Percentiles rank a stretch among this genome's conserved stretches.
phyloP scores from a whole-genome alignment of 2,329 filamentous ascomycete genomes.

The Sporothrix protearum region DNA sequence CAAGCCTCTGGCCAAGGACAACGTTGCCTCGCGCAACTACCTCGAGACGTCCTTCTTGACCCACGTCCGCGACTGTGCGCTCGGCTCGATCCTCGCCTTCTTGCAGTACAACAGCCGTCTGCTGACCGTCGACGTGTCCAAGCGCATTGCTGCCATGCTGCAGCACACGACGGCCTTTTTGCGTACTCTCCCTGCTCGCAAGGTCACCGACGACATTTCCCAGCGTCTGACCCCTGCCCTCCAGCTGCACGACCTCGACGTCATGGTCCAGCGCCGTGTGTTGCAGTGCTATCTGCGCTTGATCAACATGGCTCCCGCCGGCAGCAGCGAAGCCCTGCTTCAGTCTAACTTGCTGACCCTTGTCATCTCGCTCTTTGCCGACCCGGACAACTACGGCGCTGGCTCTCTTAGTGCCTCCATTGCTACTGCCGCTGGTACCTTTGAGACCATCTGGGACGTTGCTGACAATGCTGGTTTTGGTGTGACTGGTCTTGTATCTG shows the following conservation, averaged over 20 bases:
- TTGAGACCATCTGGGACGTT: slow-evolving; percentile 93
- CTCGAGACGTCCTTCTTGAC: slow-evolving; percentile 90
- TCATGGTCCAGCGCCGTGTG: slow-evolving; percentile 89
- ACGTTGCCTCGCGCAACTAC: slow-evolving; percentile 75
- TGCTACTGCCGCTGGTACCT: slow-evolving; percentile 80
- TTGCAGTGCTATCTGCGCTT: slow-evolving; percentile 93
- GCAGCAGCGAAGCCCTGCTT: slow-evolving; percentile 77
- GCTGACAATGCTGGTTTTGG: slow-evolving; percentile 94
- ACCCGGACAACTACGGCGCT: slow-evolving; percentile 82
- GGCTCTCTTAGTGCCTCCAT: slow-evolving; percentile 87
- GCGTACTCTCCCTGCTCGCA: slow-evolving; percentile 77
- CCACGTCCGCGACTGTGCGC: slow-evolving; percentile 89
- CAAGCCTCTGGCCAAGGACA: slow-evolving; percentile 89
- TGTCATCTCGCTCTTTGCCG: slow-evolving; percentile 86
- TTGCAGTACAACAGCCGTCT: slow-evolving; percentile 89
- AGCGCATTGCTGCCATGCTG: slow-evolving; percentile 87
- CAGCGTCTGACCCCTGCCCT: slow-evolving; percentile 80
- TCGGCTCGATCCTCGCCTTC: slow-evolving; percentile 88
- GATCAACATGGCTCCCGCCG: slow-evolving; percentile 80
- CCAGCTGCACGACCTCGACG: slow-evolving; percentile 83
- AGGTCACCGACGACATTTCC: slow-evolving; percentile 78
- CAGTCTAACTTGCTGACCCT: slow-evolving; percentile 89
- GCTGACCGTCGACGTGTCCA: slow-evolving; percentile 89
- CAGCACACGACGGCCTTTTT: slow-evolving; percentile 90
- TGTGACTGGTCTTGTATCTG: slow-evolving; percentile 77